Base-by-base conservation (phyloP, 306 rosid genomes). In the Malus domestica region DNA sequence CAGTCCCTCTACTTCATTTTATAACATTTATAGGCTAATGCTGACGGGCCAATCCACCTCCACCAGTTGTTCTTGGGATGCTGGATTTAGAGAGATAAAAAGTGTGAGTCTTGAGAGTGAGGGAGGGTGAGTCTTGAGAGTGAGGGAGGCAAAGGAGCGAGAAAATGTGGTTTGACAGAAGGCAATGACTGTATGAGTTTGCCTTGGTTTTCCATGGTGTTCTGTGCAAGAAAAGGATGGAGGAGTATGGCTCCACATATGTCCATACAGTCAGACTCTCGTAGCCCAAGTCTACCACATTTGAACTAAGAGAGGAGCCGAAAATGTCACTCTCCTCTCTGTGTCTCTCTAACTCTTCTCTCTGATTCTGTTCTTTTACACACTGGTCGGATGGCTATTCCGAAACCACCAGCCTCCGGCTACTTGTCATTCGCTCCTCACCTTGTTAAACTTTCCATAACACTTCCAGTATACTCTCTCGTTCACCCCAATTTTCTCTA, bases 351-450 rank as follows among this genome's bases (percentile, higher is more conserved):
- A n/a, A 66, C 40, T 49, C 55, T 15, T 5, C 55, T 66, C 70
- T 59, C 65, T 78, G 40, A 23, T 74, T 3, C 57, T 72, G 25
- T 49, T 57, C 33, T 20, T 23, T 20, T n/a, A 27, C 71, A 46
- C 71, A 71, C 46, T 76, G 73, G 80, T 86, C 71, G 82, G 77
- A 76, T 80, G 76, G 11, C 75, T 44, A 65, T 86, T 84, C 84
- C 86, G 46, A 89, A 71, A 71, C 90, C 83, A 88, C 57, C 82
- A 65, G 14, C 10, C 83, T 76, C 65, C 76, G 51, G 65, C 88
- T 83, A 85, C 78, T 42, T 85, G 89, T 90, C 87, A 71, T 16
- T 3, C 2, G 11, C 46, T 42, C 62, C 67, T 35, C 66, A 25
- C 81, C 42, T 78, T 76, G 16, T 73, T 79, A 71, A 83, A 73